A percentile compares a stretch with the other conserved stretches of the same genome.
phyloP scores from a whole-genome alignment of 257 asterid genomes.

The Solanum corneliomulleri region DNA sequence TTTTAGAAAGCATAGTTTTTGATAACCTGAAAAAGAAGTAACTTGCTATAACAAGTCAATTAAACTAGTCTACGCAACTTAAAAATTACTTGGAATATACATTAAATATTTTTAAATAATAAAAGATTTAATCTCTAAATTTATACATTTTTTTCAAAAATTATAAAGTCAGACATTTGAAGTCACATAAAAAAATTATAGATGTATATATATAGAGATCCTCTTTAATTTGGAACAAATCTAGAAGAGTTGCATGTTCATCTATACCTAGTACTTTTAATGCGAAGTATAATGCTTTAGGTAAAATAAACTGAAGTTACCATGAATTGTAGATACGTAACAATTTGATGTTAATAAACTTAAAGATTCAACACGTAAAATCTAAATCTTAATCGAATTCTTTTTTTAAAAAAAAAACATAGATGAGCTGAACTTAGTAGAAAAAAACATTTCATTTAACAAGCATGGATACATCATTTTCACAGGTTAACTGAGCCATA shows the following conservation, averaged over 20 bases:
- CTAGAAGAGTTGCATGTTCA: neutral
- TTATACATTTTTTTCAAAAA: neutral
- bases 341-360: neutral
- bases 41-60: neutral
- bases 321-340: neutral
- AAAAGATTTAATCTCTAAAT: neutral
- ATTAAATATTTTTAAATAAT: neutral
- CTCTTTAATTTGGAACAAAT: neutral
- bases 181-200: neutral
- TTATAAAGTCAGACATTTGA: neutral
- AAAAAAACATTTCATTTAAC: slow-evolving; percentile 37
- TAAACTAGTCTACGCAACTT: neutral
- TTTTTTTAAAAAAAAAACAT: neutral
- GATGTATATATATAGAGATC: neutral
- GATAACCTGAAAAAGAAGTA: neutral
- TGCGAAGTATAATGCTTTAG: no score
- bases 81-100: neutral
- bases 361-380: neutral
- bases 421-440: slow-evolving; percentile 13
- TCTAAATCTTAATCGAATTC: no score
- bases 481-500: slow-evolving; percentile 22
- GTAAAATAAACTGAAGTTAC: neutral
- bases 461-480: slow-evolving; percentile 40
- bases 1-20: neutral
- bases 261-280: neutral